Percentiles rank a stretch among this genome's conserved stretches.
phyloP scores from a whole-genome alignment of 768 basidiomycete species.

The Boletus rufocinnamomeus region DNA sequence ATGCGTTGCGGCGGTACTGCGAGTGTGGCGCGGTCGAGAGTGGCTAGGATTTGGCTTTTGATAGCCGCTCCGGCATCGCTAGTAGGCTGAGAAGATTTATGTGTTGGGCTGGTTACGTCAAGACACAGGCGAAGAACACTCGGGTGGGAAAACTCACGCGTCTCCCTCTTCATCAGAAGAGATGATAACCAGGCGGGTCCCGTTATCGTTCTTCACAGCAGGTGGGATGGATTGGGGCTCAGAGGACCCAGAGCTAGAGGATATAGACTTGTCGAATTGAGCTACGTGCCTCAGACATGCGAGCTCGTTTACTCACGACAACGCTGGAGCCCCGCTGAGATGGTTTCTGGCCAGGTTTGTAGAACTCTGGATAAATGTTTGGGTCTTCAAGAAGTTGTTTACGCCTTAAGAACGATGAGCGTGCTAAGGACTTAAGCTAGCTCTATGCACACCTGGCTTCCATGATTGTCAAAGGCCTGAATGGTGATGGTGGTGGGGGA shows the following conservation, averaged over 20 bases:
- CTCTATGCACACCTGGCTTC: slow-evolving; percentile 26
- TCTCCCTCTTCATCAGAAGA: slow-evolving; percentile 36
- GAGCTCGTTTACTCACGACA: slow-evolving; percentile 22
- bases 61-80: background rate
- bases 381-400: slow-evolving; percentile 30
- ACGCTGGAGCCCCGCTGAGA: slow-evolving; percentile 11
- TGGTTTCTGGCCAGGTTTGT: slow-evolving; percentile 23
- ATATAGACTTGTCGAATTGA: slow-evolving; percentile 23
- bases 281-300: background rate
- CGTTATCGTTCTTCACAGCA: slow-evolving; percentile 5
- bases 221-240: slow-evolving; percentile 24
- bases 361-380: slow-evolving; percentile 33
- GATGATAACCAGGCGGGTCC: slow-evolving; percentile 24
- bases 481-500: slow-evolving; percentile 8
- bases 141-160: slow-evolving; percentile 7
- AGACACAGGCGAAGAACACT: background rate
- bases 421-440: accelerated
- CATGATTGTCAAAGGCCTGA: slow-evolving; percentile 14
- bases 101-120: slow-evolving; percentile 14
- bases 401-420: slow-evolving; percentile 20
- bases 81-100: background rate
- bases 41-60: slow-evolving; percentile 23
- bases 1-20: slow-evolving; percentile 19
- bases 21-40: slow-evolving; percentile 28
- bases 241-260: slow-evolving; percentile 25